A percentile compares a stretch with the other conserved stretches of the same genome.
Conservation (phyloP, 306 rosid species). For the Cucurbita maxima region DNA sequence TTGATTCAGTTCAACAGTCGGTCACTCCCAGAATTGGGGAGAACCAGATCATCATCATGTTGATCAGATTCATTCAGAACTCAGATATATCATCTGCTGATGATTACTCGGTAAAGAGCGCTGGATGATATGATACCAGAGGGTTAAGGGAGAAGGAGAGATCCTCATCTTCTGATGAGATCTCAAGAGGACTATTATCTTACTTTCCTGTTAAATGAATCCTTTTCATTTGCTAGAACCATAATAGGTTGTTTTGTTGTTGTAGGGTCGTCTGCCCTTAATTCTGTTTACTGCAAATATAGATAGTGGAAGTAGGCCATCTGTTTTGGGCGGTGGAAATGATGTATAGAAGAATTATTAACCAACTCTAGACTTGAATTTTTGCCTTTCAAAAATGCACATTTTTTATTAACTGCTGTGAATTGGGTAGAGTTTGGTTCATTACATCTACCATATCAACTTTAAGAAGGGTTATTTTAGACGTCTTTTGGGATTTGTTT, state of each 20-base stretch:
- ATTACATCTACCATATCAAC: too few species aligned
- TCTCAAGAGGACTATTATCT: neutral
- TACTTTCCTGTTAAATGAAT: neutral
- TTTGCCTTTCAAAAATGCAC: neutral
- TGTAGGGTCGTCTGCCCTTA: neutral
- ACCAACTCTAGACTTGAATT: neutral
- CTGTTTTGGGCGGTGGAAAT: neutral
- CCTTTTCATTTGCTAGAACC: neutral
- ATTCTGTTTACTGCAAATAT: neutral
- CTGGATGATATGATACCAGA: neutral
- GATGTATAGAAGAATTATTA: neutral
- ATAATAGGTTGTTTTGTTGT: neutral
- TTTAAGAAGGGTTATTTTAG: too few species aligned
- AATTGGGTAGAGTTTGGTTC: neutral
- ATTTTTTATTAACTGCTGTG: neutral
- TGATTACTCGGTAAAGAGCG: neutral
- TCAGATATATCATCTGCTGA: neutral
- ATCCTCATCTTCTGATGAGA: constrained; percentile 42
- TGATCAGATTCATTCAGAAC: neutral
- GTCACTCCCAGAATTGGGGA: neutral
- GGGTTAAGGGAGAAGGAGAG: neutral
- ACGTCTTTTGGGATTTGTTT: too few species aligned
- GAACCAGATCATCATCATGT: neutral
- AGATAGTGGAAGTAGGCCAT: neutral
- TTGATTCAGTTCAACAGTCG: constrained; percentile 15